phyloP scores from a whole-genome alignment of 176 grass and related monocot genomes.

The Melocanna baccifera region DNA sequence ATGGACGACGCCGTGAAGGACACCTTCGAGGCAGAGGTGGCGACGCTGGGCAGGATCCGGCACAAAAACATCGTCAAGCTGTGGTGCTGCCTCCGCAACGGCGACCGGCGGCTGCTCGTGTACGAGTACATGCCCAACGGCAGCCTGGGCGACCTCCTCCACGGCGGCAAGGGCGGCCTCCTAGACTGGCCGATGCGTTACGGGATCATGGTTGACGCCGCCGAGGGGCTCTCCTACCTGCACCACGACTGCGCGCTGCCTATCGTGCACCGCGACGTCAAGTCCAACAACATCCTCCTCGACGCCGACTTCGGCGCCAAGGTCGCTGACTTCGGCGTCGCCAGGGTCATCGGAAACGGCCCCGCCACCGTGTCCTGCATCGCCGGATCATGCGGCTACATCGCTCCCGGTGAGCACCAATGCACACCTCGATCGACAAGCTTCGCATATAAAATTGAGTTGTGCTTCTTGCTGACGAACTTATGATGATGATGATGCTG shows the following conservation, averaged over 20 bases:
- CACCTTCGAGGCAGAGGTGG: slow-evolving; percentile 56
- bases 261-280: slow-evolving; percentile 83
- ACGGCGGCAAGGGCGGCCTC: slow-evolving; percentile 44
- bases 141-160: slow-evolving; percentile 73
- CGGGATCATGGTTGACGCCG: slow-evolving; percentile 56
- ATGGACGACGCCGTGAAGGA: not conserved
- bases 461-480: not conserved
- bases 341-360: slow-evolving; percentile 31
- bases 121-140: slow-evolving; percentile 93
- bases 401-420: slow-evolving; percentile 59
- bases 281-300: slow-evolving; percentile 83
- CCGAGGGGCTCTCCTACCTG: slow-evolving; percentile 69
- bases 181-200: slow-evolving; percentile 58
- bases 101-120: slow-evolving; percentile 62
- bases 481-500: not conserved
- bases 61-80: slow-evolving; percentile 89
- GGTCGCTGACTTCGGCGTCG: slow-evolving; percentile 75
- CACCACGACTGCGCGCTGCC: slow-evolving; percentile 72
- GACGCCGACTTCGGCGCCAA: slow-evolving; percentile 57
- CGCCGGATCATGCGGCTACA: slow-evolving; percentile 75
- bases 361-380: slow-evolving; percentile 42
- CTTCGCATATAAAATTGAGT: not conserved
- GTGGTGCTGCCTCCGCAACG: slow-evolving; percentile 59
- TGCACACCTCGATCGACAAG: not conserved
- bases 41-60: slow-evolving; percentile 65